A percentile compares a stretch with the other conserved stretches of the same genome.
Conservation (phyloP, 2,329 filamentous ascomycete genomes). For the Penicillium sclerotiorum region DNA sequence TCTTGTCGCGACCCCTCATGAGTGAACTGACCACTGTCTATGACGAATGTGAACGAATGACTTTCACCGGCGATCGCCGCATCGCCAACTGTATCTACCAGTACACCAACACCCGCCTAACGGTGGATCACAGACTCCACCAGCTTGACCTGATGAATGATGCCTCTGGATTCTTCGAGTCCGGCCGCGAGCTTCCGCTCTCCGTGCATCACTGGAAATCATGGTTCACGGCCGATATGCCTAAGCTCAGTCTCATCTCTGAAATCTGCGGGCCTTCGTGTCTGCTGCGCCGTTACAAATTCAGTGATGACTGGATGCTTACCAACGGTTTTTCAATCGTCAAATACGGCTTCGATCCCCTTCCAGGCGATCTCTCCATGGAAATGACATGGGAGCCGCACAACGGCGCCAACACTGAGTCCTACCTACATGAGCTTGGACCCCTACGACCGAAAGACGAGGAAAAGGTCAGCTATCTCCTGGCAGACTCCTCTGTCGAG, state of each 20-base stretch:
- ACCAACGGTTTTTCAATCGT: slow-evolving; percentile 63
- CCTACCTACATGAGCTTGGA: slow-evolving; percentile 58
- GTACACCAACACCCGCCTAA: slow-evolving; percentile 58
- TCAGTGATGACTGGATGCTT: slow-evolving; percentile 52
- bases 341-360: slow-evolving; percentile 50
- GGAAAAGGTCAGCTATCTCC: slow-evolving; percentile 56
- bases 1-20: slow-evolving; percentile 58
- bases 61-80: slow-evolving; percentile 57
- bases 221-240: slow-evolving; percentile 57
- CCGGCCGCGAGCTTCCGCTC: slow-evolving; percentile 53
- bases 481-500: slow-evolving; percentile 51
- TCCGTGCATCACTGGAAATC: slow-evolving; percentile 67
- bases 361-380: slow-evolving; percentile 49
- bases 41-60: slow-evolving; percentile 53
- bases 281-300: slow-evolving; percentile 59
- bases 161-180: slow-evolving; percentile 63
- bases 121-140: slow-evolving; percentile 57
- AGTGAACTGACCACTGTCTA: slow-evolving; percentile 51
- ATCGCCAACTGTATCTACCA: slow-evolving; percentile 61
- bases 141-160: slow-evolving; percentile 62
- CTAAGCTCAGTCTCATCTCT: slow-evolving; percentile 53
- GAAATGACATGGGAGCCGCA: slow-evolving; percentile 59
- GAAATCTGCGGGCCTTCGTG: slow-evolving; percentile 60
- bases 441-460: slow-evolving; percentile 50
- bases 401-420: slow-evolving; percentile 44